Base-by-base conservation (phyloP, 2,329 filamentous ascomycete species). In the Fusarium protoensiforme region DNA sequence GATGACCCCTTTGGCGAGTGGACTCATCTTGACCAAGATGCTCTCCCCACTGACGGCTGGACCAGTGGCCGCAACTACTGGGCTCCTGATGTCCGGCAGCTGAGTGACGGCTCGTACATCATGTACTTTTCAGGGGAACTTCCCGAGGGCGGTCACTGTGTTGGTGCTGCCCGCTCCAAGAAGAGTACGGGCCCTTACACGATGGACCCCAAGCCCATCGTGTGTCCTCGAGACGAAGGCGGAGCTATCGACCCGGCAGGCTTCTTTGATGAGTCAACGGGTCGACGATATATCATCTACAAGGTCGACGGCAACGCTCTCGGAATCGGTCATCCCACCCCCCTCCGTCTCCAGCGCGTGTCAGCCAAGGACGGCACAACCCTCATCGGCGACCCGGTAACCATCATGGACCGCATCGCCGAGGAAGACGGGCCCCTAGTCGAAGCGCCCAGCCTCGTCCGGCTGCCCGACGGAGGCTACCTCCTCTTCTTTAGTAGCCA, bases 251-350 rank as follows among this genome's bases (percentile, higher is more conserved):
- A 93, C 75, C 83, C 91, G 0, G 83, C 88, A 0, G 89, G 88
- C 5, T 92, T 92, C 80, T 75, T 81, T 13, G 91, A 93, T 75
- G 78, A 79, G 13, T 85, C 86, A 48, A 81, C 79, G 22, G 88
- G 87, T 33, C 84, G 79, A 35, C 85, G 86, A 7, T 93, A 91
- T 77, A 84, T 93, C 7, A 81, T 88, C 11, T 93, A 91, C 83
- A 93, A 93, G 79, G 83, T 92, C 29, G 91, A 93, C 79, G 91
- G 91, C 39, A 92, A 92, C 80, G 84, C 83, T 65, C 80, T 87
- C 38, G 83, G 83, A 5, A 64, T 79, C 46, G 83, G 82, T n/a
- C 82, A 82, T 13, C 65, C 82, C 16, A 92, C 90, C 41, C 89
- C 90, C 0, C 85, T 92, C 68, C 85, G 90, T 81, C 82, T 91